phyloP scores from a whole-genome alignment of 2,329 filamentous ascomycete genomes.

The Scedosporium dehoogii region DNA sequence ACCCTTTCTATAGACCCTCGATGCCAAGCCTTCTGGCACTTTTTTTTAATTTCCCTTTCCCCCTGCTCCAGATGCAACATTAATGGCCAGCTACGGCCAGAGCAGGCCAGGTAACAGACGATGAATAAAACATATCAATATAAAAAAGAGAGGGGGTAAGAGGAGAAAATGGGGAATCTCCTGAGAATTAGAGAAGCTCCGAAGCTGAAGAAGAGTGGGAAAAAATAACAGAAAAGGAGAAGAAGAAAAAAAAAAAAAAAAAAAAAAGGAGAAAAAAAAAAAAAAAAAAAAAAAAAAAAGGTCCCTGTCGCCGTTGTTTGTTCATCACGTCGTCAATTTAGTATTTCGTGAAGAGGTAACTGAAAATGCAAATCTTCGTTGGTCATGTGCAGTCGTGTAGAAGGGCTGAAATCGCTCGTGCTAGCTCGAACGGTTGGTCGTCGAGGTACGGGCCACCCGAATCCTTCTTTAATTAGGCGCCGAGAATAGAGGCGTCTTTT shows the following conservation, averaged over 20 bases:
- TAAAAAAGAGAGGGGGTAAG: background rate
- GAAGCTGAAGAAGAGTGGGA: background rate
- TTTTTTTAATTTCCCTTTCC: background rate
- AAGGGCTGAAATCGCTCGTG: background rate
- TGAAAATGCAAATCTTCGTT: background rate
- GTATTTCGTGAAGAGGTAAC: background rate
- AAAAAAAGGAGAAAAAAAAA: background rate
- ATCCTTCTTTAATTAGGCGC: background rate
- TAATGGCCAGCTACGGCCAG: background rate
- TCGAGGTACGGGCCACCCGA: background rate
- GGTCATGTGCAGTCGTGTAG: background rate
- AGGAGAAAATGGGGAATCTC: background rate
- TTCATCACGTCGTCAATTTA: slow-evolving; percentile 7
- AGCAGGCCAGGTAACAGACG: background rate
- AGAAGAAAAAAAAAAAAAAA: background rate
- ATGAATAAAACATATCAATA: background rate
- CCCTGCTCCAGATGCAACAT: background rate
- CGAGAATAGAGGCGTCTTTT: slow-evolving; percentile 2
- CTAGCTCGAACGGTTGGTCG: background rate
- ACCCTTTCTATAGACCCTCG: slow-evolving; percentile 1
- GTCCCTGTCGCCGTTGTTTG: background rate
- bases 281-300: background rate
- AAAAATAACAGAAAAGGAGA: background rate
- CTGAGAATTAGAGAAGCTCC: background rate
- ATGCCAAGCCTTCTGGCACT: background rate